Evolutionary conservation across 2,329 filamentous ascomycete genomes (phyloP), one percentile per base, ranked within the genome.

Genomic region (Stachybotrys echinatus): DNA sequence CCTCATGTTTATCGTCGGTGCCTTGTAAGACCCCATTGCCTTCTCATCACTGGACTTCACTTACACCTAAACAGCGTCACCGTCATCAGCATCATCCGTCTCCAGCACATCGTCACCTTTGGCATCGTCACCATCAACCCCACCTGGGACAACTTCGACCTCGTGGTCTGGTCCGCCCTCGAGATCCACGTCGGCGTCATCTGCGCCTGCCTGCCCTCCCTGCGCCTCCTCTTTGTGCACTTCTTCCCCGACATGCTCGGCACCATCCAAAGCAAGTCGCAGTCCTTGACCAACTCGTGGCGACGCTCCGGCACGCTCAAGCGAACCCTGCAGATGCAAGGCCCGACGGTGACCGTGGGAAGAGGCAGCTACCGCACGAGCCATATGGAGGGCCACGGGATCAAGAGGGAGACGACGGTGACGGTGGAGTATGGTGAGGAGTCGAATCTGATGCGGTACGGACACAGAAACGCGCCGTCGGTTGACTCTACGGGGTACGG

Each of bases 1-100:
- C 7, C 50, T 68, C 27, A 72, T 74, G 65, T 72, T 74, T 50
- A 61, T 60, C 12, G 61, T 73, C 12, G 71, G 72, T n/a, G 58
- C 62, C 5, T 66, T 67, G 62, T 65, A 52, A 55, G 62, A 54
- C 5, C 12, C 5, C n/a, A 17, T 10, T 44, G n/a, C 12, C 19
- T 12, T 42, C 10, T 4, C 5, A n/a, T n/a, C 17, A 17, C 31
- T 18, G 19, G 5, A 19, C 22, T 27, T 19, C n/a, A 23, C 44
- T 46, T 6, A 46, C 44, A 20, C 18, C 10, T 45, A 10, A 12
- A 10, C 31, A 61, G 59, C 38, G 56, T 60, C 20, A 62, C 60
- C 12, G 47, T 62, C 20, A 40, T 61, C 27, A 62, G 58, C 34
- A 57, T 60, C 12, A 42, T 61, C 4, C 49, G 60, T 8, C 52